phyloP scores from a whole-genome alignment of 176 grass and related monocot species.

The Triticum timopheevii region DNA sequence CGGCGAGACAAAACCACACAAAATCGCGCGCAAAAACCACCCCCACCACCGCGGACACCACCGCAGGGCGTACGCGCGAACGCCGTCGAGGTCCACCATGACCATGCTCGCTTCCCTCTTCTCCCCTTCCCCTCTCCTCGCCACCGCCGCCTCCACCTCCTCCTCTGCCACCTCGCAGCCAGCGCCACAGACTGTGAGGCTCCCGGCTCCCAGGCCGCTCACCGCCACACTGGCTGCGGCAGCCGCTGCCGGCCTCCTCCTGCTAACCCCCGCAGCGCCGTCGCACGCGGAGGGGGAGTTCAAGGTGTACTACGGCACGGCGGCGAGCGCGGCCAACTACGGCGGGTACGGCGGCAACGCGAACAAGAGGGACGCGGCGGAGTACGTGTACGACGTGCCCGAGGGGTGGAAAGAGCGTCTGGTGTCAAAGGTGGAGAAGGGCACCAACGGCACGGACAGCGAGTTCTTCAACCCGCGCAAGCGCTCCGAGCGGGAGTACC shows the following conservation, averaged over 20 bases:
- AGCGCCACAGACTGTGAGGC: background rate
- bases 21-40: background rate
- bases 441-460: conserved; percentile 95
- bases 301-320: conserved; percentile 73
- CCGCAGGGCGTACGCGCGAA: background rate
- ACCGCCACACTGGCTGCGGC: conserved; percentile 40
- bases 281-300: conserved; percentile 40
- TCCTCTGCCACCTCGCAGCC: conserved; percentile 5
- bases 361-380: conserved; percentile 85
- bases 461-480: conserved; percentile 97
- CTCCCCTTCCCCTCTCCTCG: conserved; percentile 36
- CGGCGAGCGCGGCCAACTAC: conserved; percentile 89
- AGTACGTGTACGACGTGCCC: conserved; percentile 90
- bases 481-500: conserved; percentile 83
- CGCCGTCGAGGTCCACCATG: conserved; percentile 30
- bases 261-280: conserved; percentile 7
- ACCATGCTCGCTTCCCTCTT: conserved; percentile 47
- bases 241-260: conserved; percentile 41
- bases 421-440: conserved; percentile 98
- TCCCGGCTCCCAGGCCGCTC: conserved; percentile 31
- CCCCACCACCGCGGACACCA: conserved; percentile 3
- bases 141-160: conserved; percentile 22
- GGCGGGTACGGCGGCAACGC: conserved; percentile 93
- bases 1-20: conserved; percentile 23
- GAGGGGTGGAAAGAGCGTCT: conserved; percentile 89